A percentile compares a stretch with the other conserved stretches of the same genome.
phyloP scores from a whole-genome alignment of 2,329 filamentous ascomycete genomes.

The Davidsoniella neocaledoniae region DNA sequence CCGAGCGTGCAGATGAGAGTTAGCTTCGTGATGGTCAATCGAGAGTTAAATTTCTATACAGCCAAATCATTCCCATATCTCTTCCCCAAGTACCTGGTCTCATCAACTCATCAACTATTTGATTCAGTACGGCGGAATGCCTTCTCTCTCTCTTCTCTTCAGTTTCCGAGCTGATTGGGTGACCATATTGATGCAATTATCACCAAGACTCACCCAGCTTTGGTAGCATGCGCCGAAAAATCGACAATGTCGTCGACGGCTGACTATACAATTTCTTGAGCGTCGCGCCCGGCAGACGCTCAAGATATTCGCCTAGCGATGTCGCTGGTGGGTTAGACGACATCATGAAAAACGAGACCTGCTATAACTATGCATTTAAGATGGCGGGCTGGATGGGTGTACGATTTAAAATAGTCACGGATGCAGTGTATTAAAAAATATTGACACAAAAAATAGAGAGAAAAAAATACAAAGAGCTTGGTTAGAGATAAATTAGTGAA shows the following conservation, averaged over 20 bases:
- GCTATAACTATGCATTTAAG: too few relatives aligned
- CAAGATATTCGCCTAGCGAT: slow-evolving; percentile 69
- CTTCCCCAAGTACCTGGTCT: too few relatives aligned
- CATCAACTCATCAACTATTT: background rate
- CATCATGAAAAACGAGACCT: slow-evolving; percentile 21
- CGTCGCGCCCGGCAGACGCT: slow-evolving; percentile 74
- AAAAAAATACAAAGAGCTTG: too few relatives aligned
- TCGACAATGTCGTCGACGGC: slow-evolving; percentile 84
- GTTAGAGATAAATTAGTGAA: too few relatives aligned
- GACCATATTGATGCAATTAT: too few relatives aligned
- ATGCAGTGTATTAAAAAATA: too few relatives aligned
- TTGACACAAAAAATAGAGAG: too few relatives aligned
- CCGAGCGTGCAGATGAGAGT: background rate
- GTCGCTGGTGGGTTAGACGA: slow-evolving; percentile 31
- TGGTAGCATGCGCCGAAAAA: slow-evolving; percentile 93
- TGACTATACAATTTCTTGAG: slow-evolving; percentile 89
- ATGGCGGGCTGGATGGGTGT: too few relatives aligned
- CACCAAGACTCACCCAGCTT: slow-evolving; percentile 46
- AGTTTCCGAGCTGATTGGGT: background rate
- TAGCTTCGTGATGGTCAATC: background rate
- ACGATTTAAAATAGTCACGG: too few relatives aligned
- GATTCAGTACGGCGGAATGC: background rate
- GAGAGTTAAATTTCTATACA: background rate
- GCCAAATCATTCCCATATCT: background rate
- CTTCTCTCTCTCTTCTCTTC: background rate